Evolutionary conservation across 768 basidiomycete species (phyloP), one percentile per base, ranked within the genome.

Genomic region (Plicaturopsis crispa): DNA sequence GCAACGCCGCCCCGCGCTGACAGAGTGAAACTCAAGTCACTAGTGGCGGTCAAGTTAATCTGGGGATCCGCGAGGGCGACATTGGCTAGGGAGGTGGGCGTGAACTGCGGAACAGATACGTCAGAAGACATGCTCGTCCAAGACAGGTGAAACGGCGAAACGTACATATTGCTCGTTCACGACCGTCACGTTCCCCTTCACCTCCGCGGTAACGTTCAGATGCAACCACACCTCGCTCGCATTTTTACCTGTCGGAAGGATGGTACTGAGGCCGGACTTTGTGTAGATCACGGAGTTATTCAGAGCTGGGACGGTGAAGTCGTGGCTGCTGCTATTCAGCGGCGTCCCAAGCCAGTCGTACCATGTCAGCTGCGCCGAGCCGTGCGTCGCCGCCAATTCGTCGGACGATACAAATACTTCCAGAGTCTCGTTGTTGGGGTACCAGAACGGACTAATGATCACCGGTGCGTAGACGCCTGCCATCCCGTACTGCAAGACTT

Each of bases 1-100:
- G 69, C 74, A 4, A 78, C 75, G 1, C 75, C 76, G 10, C 70
- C 69, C 70, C 69, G 31, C 2, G 74, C 75, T 3, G 72, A 73
- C 4, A 78, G 50, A 2, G 65, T 69, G 49, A 79, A 77, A 0
- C 65, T 69, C 36, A 69, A 48, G 41, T 6, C 50, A 0, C 48
- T 59, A 28, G 8, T 28, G 7, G 50, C 38, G 0, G 49, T 59
- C 5, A 75, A 40, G 0, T 50, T 42, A 31, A 78, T 71, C 42
- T 62, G n/a, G 0, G 76, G 76, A 40, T 78, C 73, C 10, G 70
- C 53, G 6, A 77, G 60, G n/a, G 56, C 46, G 0, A 64, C 68
- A 8, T 61, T 46, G 1, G 70, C 70, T 4, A 78, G 58, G 6
- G 72, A 67, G 2, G 57, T 60, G 0, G 76, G 76, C 0, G 69